These are phyloP conservation scores for Hypomyces rosellus DNA, from an alignment of 2,329 filamentous ascomycete genomes.

Conservation along the genomic window DNA sequence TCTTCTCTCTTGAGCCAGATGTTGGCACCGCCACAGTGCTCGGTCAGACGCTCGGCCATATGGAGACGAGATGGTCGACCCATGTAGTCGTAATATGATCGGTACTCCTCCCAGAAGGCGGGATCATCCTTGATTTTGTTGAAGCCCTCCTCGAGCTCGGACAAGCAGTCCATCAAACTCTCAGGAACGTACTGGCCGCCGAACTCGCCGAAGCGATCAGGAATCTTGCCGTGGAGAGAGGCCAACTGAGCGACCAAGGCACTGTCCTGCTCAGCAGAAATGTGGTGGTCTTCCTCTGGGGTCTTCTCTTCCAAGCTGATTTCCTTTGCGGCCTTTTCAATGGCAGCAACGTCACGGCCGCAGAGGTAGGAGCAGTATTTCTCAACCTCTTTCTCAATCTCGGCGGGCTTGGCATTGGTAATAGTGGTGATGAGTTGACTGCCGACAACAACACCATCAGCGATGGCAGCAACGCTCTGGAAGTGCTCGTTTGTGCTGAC, in stretches of 20 bases:
- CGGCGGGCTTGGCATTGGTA: slow-evolving; percentile 25
- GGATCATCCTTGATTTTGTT: slow-evolving; percentile 80
- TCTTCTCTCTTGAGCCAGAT: slow-evolving; percentile 99
- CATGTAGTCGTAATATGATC: slow-evolving; percentile 96
- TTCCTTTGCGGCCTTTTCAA: slow-evolving; percentile 49
- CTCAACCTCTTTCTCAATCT: slow-evolving; percentile 61
- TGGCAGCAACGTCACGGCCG: slow-evolving; percentile 36
- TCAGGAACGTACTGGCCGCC: slow-evolving; percentile 97
- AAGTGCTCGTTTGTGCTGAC: slow-evolving; percentile 96
- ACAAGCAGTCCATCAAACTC: slow-evolving; percentile 93
- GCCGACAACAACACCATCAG: slow-evolving; percentile 93
- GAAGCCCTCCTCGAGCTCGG: slow-evolving; percentile 86
- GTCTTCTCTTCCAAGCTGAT: slow-evolving; percentile 65
- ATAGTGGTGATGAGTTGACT: slow-evolving; percentile 88
- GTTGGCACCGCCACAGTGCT: slow-evolving; percentile 83
- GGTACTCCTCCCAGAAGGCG: slow-evolving; percentile 94
- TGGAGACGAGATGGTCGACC: slow-evolving; percentile 89
- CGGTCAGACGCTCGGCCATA: slow-evolving; percentile 78
- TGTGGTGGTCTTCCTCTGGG: slow-evolving; percentile 52
- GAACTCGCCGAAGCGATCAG: slow-evolving; percentile 88
- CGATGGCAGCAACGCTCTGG: slow-evolving; percentile 70
- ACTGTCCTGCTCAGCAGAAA: slow-evolving; percentile 47
- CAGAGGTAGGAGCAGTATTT: slow-evolving; percentile 73
- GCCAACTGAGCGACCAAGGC: slow-evolving; percentile 78
- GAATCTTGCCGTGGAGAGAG: slow-evolving; percentile 72